Evolutionary conservation across 768 basidiomycete genomes (phyloP).

Genomic region (Paxillus involutus): DNA sequence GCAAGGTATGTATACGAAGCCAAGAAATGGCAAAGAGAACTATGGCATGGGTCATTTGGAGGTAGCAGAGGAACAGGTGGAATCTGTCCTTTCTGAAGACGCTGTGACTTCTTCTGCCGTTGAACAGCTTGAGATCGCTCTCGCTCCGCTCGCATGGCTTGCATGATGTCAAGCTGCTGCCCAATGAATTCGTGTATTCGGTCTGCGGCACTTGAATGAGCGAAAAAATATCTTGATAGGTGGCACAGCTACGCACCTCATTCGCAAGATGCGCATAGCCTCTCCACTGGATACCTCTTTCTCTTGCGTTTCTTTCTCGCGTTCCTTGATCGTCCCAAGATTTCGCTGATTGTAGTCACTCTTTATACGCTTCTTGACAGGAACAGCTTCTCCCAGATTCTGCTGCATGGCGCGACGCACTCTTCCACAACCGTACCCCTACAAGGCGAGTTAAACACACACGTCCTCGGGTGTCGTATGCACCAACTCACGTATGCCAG

Average conservation of each 20-base stretch:
- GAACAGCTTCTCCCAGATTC: constrained; percentile 68
- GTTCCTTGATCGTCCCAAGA: constrained; percentile 91
- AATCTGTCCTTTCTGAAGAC: constrained; percentile 39
- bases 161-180: constrained; percentile 82
- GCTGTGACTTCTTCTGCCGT: constrained; percentile 57
- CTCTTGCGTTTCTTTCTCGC: constrained; percentile 86
- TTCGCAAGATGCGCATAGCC: constrained; percentile 91
- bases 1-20: constrained; percentile 30
- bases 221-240: not conserved
- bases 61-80: constrained; percentile 32
- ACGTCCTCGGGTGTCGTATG: not conserved
- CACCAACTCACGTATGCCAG: constrained; percentile 75
- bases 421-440: constrained; percentile 90
- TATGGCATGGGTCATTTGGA: constrained; percentile 14
- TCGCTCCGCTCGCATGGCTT: constrained; percentile 80
- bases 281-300: constrained; percentile 78
- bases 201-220: constrained; percentile 40
- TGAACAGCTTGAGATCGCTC: constrained; percentile 67
- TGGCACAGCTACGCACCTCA: constrained; percentile 61
- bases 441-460: constrained; percentile 27
- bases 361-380: constrained; percentile 87
- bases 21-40: constrained; percentile 6
- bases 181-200: constrained; percentile 85
- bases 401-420: constrained; percentile 96
- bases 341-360: constrained; percentile 94